Base-by-base conservation (phyloP, 805 yeast genomes). In the Saccharomycopsis sp. region DNA sequence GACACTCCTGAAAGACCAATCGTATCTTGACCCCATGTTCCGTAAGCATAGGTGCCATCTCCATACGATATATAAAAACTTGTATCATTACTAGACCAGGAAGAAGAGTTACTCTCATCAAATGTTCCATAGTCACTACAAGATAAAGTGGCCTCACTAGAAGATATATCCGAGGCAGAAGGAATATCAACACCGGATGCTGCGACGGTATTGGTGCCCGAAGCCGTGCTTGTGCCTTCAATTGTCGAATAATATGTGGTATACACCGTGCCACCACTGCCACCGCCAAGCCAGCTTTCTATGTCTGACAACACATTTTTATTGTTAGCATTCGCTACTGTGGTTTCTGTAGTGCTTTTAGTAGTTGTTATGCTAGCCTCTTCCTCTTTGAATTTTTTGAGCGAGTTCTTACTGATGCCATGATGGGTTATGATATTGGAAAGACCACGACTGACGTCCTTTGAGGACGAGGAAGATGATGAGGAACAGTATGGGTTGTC, bases 1-100 rank as follows among this genome's bases (percentile, higher is more conserved):
- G 75, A 70, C 14, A 77, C 69, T 54, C 75, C 80, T 52, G 84
- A 82, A 56, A 88, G 65, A 1, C 64, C 61, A 2, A 91, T 75
- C 47, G 74, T 72, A 66, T 91, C 97, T 52, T 75, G 71, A 19
- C 88, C 96, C 82, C 84, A 84, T 12, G 64, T 61, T 12, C 88
- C 89, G 9, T 67, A 63, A 9, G 83, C 84, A 60, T 70, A 76
- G 5, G 77, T 70, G 23, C 74, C 73, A 63, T 82, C 86, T 15
- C 77, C 78, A 66, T 82, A 83, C 53, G 67, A 62, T 60, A 78
- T 77, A 38, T 60, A 63, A 60, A 77, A 79, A 14, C 69, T 62
- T 0, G 78, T 68, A 23, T 64, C 56, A 56, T 76, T 71, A 17
- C 58, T 55, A 1, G 62, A 23, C 63, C 69, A 78, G 3, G 77